Base-by-base conservation (phyloP, 1,284 basidiomycete species). In the Sporisorium scitamineum region DNA sequence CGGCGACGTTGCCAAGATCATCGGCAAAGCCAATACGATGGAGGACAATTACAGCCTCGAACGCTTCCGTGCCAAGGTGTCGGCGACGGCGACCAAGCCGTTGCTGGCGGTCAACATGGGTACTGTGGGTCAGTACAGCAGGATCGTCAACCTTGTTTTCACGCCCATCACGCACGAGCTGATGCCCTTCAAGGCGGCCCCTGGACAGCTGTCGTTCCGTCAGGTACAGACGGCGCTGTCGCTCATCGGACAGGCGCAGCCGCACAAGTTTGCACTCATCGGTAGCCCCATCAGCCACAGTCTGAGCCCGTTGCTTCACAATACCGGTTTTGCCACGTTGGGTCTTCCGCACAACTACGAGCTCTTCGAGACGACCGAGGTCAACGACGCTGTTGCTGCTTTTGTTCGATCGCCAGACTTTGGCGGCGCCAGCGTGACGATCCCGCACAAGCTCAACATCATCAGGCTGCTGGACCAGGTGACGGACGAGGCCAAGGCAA, bases 41-140 rank as follows among this genome's bases (percentile, higher is more conserved):
- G 88, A 90, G 68, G 94, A 96, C 85, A 98, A 97, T 86, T 89
- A 94, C 76, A 87, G 89, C 4, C 89, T 98, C 47, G 90, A 92
- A 67, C 86, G 89, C 13, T 99, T 99, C 86, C 72, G 83, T 79
- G 31, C 86, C 88, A 51, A 94, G 92, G 84, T 79, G 10, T 62
- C 70, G 14, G 51, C 66, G 3, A 29, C 53, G 9, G 61, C 72
- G 0, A 58, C 66, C 24, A 77, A 73, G 62, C 95, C 95, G 1
- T 88, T 98, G 73, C 90, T 99, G 66, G 94, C 94, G 2, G 92
- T 98, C 88, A 98, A 98, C 86, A 96, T 97, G 91, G 94, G 95
- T 22, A 84, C 89, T 9, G 89, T 90, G 39, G 97, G 97, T 6
- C 95, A 97, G 86, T 89, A 97, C 27, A 76, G 68, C 20, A 89